Evolutionary conservation across 371 early-diverging fungal species (phyloP).

Genomic region (Apophysomyces sp.): DNA sequence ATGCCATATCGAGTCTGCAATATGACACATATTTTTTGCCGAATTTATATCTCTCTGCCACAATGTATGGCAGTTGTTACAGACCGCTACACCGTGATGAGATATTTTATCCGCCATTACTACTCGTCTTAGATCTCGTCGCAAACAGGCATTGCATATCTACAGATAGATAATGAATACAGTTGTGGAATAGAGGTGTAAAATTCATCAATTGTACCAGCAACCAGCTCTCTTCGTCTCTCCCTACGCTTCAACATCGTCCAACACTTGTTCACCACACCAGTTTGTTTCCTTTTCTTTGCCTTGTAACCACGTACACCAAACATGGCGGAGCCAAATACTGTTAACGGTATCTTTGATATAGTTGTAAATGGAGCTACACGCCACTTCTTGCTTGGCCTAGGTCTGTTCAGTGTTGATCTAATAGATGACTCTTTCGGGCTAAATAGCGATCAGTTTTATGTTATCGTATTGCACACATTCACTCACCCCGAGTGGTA

Average conservation of each 20-base stretch:
- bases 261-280: background rate
- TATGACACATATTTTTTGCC: conserved; percentile 5
- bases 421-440: background rate
- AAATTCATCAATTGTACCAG: background rate
- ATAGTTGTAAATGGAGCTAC: background rate
- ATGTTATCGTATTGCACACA: too few relatives aligned
- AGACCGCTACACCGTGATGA: background rate
- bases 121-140: background rate
- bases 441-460: background rate
- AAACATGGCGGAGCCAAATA: background rate
- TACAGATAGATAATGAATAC: background rate
- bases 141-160: background rate
- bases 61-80: conserved; percentile 7
- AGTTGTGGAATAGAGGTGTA: background rate
- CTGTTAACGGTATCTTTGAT: background rate
- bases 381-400: background rate
- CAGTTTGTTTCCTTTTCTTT: background rate
- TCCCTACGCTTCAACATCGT: background rate
- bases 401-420: background rate
- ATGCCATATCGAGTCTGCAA: conserved; percentile 1
- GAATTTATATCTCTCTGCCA: conserved; percentile 8
- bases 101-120: background rate
- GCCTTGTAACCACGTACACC: background rate
- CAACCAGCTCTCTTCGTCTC: conserved; percentile 1
- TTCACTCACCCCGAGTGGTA: too few relatives aligned